Percentiles rank a stretch among this genome's conserved stretches.
Conservation (phyloP, 768 basidiomycete species). For the Lanmaoa pseudosensibilis region DNA sequence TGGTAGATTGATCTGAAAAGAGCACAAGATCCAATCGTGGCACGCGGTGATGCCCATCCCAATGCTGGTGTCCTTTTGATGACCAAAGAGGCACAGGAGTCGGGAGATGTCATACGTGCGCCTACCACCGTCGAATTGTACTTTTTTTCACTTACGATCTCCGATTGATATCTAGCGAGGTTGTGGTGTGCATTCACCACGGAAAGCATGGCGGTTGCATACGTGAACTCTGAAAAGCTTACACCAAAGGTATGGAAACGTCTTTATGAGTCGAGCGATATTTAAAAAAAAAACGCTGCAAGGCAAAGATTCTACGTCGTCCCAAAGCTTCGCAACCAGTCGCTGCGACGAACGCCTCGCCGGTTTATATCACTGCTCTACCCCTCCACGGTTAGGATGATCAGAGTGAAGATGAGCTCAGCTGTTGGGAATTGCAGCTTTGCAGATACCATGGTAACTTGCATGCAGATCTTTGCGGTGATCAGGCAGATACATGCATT, state of each 20-base stretch:
- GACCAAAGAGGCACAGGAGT: conserved; percentile 43
- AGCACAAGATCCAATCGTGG: conserved; percentile 35
- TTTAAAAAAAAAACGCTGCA: neutral
- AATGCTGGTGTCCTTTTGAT: conserved; percentile 66
- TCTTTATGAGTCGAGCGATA: neutral
- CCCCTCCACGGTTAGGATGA: conserved; percentile 30
- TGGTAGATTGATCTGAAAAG: neutral
- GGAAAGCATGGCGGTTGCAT: conserved; percentile 77
- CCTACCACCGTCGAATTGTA: neutral
- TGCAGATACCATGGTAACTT: neutral
- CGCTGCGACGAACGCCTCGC: conserved; percentile 31
- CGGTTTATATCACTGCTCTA: conserved; percentile 59
- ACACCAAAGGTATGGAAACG: conserved; percentile 54
- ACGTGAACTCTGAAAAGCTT: conserved; percentile 51
- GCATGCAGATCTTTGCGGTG: neutral
- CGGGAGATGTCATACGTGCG: conserved; percentile 30
- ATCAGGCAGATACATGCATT: neutral
- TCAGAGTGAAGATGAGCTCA: neutral
- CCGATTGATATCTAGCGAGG: conserved; percentile 44
- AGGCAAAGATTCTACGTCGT: conserved; percentile 39
- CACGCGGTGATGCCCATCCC: conserved; percentile 44
- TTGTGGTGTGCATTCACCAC: conserved; percentile 87
- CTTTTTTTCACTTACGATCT: neutral
- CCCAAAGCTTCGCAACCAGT: conserved; percentile 11
- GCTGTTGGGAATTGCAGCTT: neutral